Conservation (phyloP, 75 land plant species). For the Pinus albicaulis region DNA sequence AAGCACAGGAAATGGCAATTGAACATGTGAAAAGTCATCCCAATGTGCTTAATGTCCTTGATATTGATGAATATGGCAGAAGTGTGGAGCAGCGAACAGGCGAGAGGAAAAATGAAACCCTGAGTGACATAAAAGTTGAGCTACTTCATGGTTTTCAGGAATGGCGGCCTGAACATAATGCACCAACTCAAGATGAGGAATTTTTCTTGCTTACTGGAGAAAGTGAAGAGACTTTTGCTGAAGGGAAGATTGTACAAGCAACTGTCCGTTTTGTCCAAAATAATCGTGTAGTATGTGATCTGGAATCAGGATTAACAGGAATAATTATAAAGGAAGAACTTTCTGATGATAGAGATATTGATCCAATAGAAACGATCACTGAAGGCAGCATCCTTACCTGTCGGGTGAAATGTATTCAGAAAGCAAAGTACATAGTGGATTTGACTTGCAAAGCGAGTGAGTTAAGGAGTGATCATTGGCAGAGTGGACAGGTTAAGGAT, state of each 20-base stretch:
- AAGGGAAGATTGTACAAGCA: slow-evolving; percentile 78
- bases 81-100: slow-evolving; percentile 24
- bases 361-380: slow-evolving; percentile 42
- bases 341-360: slow-evolving; percentile 60
- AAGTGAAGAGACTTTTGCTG: slow-evolving; percentile 71
- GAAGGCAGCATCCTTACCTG: slow-evolving; percentile 86
- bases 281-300: slow-evolving; percentile 52
- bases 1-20: slow-evolving; percentile 83
- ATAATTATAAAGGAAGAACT: slow-evolving; percentile 62
- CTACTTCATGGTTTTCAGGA: slow-evolving; percentile 83
- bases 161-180: slow-evolving; percentile 57
- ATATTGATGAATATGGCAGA: slow-evolving; percentile 57
- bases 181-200: slow-evolving; percentile 69
- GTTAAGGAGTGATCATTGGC: slow-evolving; percentile 41
- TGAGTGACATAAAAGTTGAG: slow-evolving; percentile 68
- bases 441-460: slow-evolving; percentile 59
- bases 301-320: slow-evolving; percentile 89
- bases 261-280: slow-evolving; percentile 67
- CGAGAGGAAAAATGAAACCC: slow-evolving; percentile 50
- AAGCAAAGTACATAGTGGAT: slow-evolving; percentile 49
- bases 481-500: slow-evolving; percentile 33
- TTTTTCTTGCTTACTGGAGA: slow-evolving; percentile 86
- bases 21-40: slow-evolving; percentile 86
- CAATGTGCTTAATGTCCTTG: slow-evolving; percentile 42
- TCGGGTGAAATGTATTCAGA: slow-evolving; percentile 60